Conservation (phyloP, 2,329 filamentous ascomycete species). For the Botrytis squamosa region DNA sequence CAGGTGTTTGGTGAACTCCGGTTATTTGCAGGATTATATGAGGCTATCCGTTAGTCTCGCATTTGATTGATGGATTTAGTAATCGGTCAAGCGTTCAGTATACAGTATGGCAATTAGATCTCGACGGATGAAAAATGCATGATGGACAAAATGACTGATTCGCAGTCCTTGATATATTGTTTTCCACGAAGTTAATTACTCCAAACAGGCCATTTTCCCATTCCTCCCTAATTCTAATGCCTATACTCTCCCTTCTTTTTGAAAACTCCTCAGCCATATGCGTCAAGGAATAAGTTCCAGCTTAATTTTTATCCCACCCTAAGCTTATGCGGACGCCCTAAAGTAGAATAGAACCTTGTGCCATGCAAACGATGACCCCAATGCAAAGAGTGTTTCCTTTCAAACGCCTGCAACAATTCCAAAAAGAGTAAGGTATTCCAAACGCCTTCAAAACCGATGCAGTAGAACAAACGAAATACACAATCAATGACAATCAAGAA, state of each 20-base stretch:
- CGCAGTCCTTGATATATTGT: background rate
- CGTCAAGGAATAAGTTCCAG: background rate
- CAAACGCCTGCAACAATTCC: background rate
- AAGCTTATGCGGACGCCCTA: background rate
- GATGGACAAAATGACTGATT: background rate
- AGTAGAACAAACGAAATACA: slow-evolving; percentile 2
- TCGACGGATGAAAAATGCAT: background rate
- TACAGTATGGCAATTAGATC: background rate
- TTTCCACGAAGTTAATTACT: background rate
- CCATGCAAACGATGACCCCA: background rate
- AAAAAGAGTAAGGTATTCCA: slow-evolving; percentile 13
- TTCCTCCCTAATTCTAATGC: background rate
- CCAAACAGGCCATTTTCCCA: background rate
- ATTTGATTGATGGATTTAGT: background rate
- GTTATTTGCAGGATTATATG: background rate
- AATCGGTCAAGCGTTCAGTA: slow-evolving; percentile 10
- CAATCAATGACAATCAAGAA: slow-evolving; percentile 14
- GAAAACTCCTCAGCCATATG: background rate
- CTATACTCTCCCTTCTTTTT: background rate
- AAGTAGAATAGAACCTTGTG: background rate
- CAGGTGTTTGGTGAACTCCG: background rate
- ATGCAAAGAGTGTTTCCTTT: background rate
- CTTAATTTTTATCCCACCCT: background rate
- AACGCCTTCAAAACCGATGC: background rate
- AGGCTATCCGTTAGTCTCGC: background rate